Evolutionary conservation across 1,139 yeast genomes (phyloP), one percentile per base, ranked within the genome.

Genomic region (Spathaspora jeffriesii): DNA sequence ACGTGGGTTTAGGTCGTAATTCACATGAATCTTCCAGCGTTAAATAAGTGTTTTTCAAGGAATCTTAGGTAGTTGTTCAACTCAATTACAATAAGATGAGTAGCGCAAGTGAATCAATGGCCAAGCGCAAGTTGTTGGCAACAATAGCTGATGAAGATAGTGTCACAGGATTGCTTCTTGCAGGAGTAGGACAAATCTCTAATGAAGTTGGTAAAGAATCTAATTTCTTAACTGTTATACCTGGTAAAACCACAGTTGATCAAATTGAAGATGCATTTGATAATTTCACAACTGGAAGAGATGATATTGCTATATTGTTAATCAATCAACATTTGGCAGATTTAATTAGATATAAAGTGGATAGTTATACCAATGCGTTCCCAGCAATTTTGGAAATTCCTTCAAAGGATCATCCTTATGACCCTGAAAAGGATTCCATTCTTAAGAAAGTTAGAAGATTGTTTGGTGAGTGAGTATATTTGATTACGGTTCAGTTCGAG

Each of bases 301-400:
- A 89, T 55, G 99, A 93, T 63, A 87, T 93, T 61, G 99, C 99
- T 28, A 91, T 93, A 50, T 70, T 93, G 52, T 77, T 93, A 63
- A 91, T 93, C 63, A 93, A 92, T 66, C 99, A 93, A 67, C 97
- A 91, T 68, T 77, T 93, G 58, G 99, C 99, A 11, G 98, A 95
- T 61, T 79, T 83, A 59, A 93, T 93, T 50, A 80, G 99, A 67
- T 79, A 77, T 57, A 78, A 81, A 56, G 91, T 93, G 43, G 99
- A 95, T 62, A 76, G 81, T 43, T 93, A 81, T 68, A 84, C 96
- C 30, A 84, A 85, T 57, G 96, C 99, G 10, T 93, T 93, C 69
- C 99, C 99, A 7, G 97, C 99, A 3, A 84, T 93, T 45, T 77
- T 93, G 62, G 99, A 93, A 70, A 93, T 93, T 57, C 99, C 99